Conservation (phyloP, 1,284 basidiomycete species). For the Boletus mariae region DNA sequence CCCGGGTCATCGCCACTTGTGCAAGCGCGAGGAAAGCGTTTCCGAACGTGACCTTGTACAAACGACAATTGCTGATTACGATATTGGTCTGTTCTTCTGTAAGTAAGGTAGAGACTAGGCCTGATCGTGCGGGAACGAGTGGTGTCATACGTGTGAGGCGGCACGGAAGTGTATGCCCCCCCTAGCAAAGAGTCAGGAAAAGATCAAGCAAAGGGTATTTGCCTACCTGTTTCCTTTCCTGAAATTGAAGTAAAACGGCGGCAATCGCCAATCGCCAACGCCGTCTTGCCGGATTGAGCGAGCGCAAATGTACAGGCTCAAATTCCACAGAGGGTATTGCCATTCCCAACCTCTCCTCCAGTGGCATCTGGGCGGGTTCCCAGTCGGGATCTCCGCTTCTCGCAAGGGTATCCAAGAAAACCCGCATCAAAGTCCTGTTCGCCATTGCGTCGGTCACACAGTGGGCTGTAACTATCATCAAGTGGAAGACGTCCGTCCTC, state of each 20-base stretch:
- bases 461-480: slow-evolving; percentile 17
- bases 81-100: slow-evolving; percentile 25
- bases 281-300: slow-evolving; percentile 34
- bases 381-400: neutral
- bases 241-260: slow-evolving; percentile 35
- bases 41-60: slow-evolving; percentile 47
- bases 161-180: slow-evolving; percentile 54
- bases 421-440: slow-evolving; percentile 12
- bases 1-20: slow-evolving; percentile 53
- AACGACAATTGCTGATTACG: slow-evolving; percentile 40
- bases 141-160: slow-evolving; percentile 35
- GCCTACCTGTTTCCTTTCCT: slow-evolving; percentile 8
- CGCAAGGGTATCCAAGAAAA: slow-evolving; percentile 39
- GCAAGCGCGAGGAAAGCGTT: slow-evolving; percentile 47
- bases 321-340: slow-evolving; percentile 39
- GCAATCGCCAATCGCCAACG: slow-evolving; percentile 49
- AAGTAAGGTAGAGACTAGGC: slow-evolving; percentile 23
- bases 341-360: slow-evolving; percentile 40
- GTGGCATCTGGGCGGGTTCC: slow-evolving; percentile 7
- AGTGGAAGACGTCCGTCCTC: slow-evolving; percentile 13
- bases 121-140: slow-evolving; percentile 37
- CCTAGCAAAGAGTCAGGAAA: slow-evolving; percentile 34
- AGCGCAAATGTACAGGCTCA: slow-evolving; percentile 29
- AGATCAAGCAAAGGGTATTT: neutral
- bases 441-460: slow-evolving; percentile 15